Conservation (phyloP, 805 yeast species). For the Tetrapisispora fleetii region DNA sequence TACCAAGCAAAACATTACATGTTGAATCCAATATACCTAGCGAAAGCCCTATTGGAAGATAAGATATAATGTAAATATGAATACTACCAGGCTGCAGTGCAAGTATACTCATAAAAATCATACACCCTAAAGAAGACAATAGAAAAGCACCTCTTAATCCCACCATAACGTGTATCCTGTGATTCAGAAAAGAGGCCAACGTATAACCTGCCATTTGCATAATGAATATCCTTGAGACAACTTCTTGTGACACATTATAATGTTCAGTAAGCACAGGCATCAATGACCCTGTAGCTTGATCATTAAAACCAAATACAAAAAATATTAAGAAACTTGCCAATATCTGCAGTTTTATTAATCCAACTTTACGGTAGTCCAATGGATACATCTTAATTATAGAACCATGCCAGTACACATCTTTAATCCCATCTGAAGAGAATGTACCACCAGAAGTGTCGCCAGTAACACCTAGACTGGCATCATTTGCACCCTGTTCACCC, state of each 20-base stretch:
- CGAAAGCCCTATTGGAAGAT: constrained; percentile 27
- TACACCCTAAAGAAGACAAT: constrained; percentile 11
- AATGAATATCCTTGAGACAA: constrained; percentile 25
- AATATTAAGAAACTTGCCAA: constrained; percentile 22
- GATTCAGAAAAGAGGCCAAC: constrained; percentile 24
- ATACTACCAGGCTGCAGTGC: constrained; percentile 19
- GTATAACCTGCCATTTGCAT: constrained; percentile 25
- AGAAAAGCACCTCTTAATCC: constrained; percentile 27
- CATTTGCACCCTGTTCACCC: neutral
- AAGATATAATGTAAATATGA: constrained; percentile 16
- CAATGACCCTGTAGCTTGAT: constrained; percentile 28
- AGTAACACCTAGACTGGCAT: neutral
- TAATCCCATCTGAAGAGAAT: neutral
- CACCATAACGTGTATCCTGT: constrained; percentile 15
- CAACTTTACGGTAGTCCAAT: constrained; percentile 17
- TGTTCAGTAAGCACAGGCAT: constrained; percentile 24
- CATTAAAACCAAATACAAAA: constrained; percentile 27
- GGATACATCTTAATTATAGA: constrained; percentile 19
- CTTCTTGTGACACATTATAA: constrained; percentile 19
- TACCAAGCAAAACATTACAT: constrained; percentile 27
- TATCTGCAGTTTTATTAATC: constrained; percentile 23
- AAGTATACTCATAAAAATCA: constrained; percentile 15
- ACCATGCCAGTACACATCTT: constrained; percentile 22
- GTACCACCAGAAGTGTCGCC: neutral
- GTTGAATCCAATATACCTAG: constrained; percentile 29